Evolutionary conservation across 345 rosid species (phyloP), one percentile per base, ranked within the genome.

Genomic region (Hibiscus mutabilis): DNA sequence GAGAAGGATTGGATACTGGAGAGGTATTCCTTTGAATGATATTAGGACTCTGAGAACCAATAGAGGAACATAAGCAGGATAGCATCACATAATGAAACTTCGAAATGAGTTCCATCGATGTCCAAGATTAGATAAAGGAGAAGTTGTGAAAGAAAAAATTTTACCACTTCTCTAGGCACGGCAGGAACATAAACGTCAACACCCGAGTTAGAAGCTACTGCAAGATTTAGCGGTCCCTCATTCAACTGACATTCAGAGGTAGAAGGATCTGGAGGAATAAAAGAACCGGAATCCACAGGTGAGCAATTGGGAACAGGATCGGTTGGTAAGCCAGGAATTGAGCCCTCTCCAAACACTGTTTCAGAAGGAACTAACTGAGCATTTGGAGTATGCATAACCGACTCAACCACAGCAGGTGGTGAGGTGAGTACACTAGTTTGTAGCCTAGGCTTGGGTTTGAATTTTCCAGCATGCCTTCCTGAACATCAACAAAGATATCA

Each of bases 371-470:
- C 55, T 66, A 56, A 68, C n/a, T 64, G 70, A 60, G 63, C 40
- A 51, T 75, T 72, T 42, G 74, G 66, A 46, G 72, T 61, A 62
- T 60, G 60, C 65, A 72, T 62, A 55, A 73, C 77, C 68, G 77
- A 69, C 46, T 75, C 82, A 73, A 73, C 73, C 21, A 37, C 79
- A 70, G 59, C 75, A 55, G 74, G 69, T 40, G 40, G 64, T 59
- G 73, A 44, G 33, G 58, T 18, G 61, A 63, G 33, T 56, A 47
- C 24, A 62, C 58, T 58, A 68, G 63, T 63, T 60, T 42, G 82
- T 67, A 77, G 7, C 76, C 82, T 79, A 37, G 82, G 83, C 73
- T 82, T 79, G 72, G 90, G 84, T 68, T 81, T 81, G 66, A 77
- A 73, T 75, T 87, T 84, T 69, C 83, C 81, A 60, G 70, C 53